Evolutionary conservation across 139 green algal genomes (phyloP).

Genomic region (Edaphochlamys debaryana): DNA sequence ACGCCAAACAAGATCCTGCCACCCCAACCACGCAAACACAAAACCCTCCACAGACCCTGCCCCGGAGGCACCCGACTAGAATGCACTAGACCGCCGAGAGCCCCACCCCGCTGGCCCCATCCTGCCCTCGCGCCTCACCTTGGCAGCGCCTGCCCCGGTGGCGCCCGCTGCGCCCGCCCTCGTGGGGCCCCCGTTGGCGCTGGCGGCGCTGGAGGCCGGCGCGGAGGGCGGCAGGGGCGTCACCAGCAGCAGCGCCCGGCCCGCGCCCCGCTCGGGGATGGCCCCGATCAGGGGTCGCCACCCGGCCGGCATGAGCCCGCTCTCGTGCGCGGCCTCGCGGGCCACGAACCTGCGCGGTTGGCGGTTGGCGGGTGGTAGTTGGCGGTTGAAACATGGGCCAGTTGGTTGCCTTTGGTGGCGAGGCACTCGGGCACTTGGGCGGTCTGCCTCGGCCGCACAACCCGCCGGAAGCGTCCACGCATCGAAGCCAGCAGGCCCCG

Average conservation of each 20-base stretch:
- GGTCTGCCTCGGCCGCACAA: no score
- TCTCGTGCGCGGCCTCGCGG: constrained; percentile 7
- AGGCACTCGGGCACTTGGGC: no score
- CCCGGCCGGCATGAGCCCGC: constrained; percentile 18
- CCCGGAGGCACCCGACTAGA: no score
- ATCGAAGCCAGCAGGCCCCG: no score
- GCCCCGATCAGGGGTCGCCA: constrained; percentile 14
- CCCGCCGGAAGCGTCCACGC: no score
- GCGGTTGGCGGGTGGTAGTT: not conserved
- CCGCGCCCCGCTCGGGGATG: constrained; percentile 3
- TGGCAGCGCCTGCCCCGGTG: not conserved
- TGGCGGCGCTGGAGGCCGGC: no score
- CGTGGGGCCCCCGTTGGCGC: no score
- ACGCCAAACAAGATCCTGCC: no score
- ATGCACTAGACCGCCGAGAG: no score
- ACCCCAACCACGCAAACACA: not conserved
- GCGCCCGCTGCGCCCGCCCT: not conserved
- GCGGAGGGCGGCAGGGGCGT: not conserved
- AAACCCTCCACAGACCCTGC: not conserved
- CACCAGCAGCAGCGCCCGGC: constrained; percentile 26
- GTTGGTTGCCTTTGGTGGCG: no score
- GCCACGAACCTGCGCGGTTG: constrained; percentile 9
- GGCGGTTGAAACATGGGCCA: no score
- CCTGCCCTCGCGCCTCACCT: not conserved
- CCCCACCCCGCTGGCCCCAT: no score